Percentiles rank a stretch among this genome's conserved stretches.
phyloP scores from a whole-genome alignment of 441 rosid species.

The Corymbia calophylla region DNA sequence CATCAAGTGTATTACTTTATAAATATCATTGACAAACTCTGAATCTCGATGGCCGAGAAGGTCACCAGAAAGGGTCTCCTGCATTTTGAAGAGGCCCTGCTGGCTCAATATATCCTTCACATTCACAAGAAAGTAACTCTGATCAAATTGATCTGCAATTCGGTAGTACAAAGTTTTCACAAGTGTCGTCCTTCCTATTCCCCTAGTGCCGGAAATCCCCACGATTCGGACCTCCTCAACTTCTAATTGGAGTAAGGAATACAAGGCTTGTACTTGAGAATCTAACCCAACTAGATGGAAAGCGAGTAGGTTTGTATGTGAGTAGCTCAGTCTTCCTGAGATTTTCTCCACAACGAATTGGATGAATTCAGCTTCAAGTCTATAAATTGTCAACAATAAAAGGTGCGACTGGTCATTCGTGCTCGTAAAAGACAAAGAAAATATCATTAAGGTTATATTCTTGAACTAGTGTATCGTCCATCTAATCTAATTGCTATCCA shows the following conservation, averaged over 20 bases:
- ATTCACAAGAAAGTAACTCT: background rate
- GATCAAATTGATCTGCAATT: background rate
- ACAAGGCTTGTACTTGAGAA: background rate
- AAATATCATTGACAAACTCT: fast-evolving
- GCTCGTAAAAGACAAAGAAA: background rate
- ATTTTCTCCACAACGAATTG: background rate
- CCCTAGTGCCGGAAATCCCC: background rate
- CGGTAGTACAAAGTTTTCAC: background rate
- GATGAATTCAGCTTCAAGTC: background rate
- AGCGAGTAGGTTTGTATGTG: background rate
- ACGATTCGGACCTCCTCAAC: background rate
- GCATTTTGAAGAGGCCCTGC: background rate
- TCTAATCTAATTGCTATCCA: background rate
- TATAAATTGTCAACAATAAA: background rate
- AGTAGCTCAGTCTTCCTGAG: background rate
- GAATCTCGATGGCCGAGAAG: background rate
- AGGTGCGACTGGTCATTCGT: background rate
- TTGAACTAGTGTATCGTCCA: background rate
- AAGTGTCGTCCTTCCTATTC: background rate
- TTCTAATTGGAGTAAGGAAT: background rate
- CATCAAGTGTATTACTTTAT: background rate
- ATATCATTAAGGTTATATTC: background rate
- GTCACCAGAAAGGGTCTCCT: background rate
- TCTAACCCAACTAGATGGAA: background rate
- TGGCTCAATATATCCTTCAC: background rate